Percentiles rank a stretch among this genome's conserved stretches.
Evolutionary conservation across 768 basidiomycete species (phyloP).

Genomic region (Russula earlei): DNA sequence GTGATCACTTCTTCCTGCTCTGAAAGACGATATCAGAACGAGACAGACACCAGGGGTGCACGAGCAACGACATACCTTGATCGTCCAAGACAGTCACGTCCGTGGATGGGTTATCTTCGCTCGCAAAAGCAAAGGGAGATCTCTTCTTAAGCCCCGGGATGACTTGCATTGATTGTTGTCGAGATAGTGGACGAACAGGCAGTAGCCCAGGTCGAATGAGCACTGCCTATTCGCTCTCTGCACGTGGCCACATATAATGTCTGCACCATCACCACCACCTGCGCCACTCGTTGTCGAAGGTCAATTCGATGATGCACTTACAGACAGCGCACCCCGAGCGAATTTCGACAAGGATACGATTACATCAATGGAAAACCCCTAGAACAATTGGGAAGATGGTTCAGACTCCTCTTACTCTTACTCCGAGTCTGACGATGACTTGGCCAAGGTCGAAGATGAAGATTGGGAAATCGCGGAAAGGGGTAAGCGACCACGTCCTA

Average conservation of each 20-base stretch:
- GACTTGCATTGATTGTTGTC: too few relatives aligned
- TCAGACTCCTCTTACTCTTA: too few relatives aligned
- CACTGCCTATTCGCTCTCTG: not conserved
- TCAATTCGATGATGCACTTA: constrained; percentile 56
- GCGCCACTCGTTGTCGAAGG: constrained; percentile 36
- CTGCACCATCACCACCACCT: not conserved
- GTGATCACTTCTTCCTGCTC: constrained; percentile 56
- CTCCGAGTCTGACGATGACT: constrained; percentile 34
- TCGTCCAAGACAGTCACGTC: constrained; percentile 6
- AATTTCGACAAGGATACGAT: constrained; percentile 25
- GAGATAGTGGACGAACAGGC: too few relatives aligned
- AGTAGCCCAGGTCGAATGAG: too few relatives aligned
- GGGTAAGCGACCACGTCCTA: constrained; percentile 36
- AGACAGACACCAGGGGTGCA: not conserved
- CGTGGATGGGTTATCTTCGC: not conserved
- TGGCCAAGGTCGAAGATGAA: constrained; percentile 62
- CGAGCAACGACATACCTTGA: not conserved
- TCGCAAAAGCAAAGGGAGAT: not conserved
- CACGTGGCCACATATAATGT: not conserved
- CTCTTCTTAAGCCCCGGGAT: constrained; percentile 9
- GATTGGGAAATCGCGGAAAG: constrained; percentile 83
- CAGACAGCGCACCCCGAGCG: constrained; percentile 22
- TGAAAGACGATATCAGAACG: constrained; percentile 20
- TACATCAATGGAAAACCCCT: constrained; percentile 29
- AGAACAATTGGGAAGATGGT: constrained; percentile 28